Evolutionary conservation across 192 early-diverging fungal species (phyloP).

Genomic region (Geranomyces michiganensis): DNA sequence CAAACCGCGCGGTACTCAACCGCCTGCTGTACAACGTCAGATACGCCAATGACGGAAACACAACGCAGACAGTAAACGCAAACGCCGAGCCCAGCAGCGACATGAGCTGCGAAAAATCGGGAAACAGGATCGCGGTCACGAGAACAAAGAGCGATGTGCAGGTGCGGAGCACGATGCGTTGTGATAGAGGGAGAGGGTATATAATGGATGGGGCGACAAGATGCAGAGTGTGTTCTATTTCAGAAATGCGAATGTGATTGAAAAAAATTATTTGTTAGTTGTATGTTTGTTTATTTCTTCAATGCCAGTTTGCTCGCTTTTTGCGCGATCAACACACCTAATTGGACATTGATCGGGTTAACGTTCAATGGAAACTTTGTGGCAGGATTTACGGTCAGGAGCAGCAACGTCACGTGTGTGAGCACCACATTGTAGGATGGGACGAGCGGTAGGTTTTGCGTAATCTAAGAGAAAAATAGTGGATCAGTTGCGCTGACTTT

Average conservation of each 20-base stretch:
- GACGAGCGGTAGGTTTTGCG: conserved; percentile 64
- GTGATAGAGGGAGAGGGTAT: not conserved
- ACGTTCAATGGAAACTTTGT: conserved; percentile 72
- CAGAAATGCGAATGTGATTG: not conserved
- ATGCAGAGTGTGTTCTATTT: conserved; percentile 4
- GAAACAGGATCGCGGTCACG: conserved; percentile 58
- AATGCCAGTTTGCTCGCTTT: too few species aligned
- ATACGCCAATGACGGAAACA: conserved; percentile 56
- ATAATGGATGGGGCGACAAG: not conserved
- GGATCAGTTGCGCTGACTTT: too few species aligned
- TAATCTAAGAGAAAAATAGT: conserved; percentile 50
- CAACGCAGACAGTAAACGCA: conserved; percentile 53
- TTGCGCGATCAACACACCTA: conserved; percentile 16
- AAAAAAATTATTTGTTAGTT: too few species aligned
- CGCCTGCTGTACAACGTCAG: conserved; percentile 42
- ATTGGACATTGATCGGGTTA: conserved; percentile 55
- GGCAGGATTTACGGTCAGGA: conserved; percentile 69
- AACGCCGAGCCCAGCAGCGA: conserved; percentile 60
- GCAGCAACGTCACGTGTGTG: conserved; percentile 59
- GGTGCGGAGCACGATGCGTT: conserved; percentile 28
- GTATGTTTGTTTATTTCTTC: too few species aligned
- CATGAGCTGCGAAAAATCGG: conserved; percentile 71
- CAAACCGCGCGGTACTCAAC: conserved; percentile 18
- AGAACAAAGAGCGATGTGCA: conserved; percentile 44
- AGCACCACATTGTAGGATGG: conserved; percentile 54